Conservation (phyloP, 768 basidiomycete species). For the Sporobolomyces roseus region DNA sequence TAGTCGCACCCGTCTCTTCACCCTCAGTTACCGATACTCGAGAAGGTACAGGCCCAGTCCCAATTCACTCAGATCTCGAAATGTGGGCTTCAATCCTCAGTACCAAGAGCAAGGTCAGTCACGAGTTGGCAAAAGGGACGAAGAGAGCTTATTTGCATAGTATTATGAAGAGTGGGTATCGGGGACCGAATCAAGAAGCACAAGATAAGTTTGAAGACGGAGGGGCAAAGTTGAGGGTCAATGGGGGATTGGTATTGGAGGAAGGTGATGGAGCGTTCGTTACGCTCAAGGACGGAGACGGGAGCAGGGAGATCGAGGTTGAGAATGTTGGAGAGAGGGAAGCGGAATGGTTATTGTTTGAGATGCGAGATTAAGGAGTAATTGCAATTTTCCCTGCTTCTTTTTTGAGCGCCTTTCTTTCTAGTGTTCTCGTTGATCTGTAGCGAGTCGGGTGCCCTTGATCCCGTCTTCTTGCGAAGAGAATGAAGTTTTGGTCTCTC, state of each 20-base stretch:
- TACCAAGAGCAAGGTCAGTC: conserved; percentile 57
- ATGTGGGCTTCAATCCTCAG: too few relatives aligned
- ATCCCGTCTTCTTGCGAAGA: too few relatives aligned
- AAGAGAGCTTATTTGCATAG: conserved; percentile 79
- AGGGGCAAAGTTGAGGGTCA: conserved; percentile 62
- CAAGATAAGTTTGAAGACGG: conserved; percentile 49
- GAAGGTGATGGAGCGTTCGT: conserved; percentile 90
- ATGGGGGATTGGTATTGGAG: conserved; percentile 57
- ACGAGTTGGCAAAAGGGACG: conserved; percentile 51
- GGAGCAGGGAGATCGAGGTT: conserved; percentile 45
- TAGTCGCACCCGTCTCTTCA: conserved; percentile 70
- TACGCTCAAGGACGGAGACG: conserved; percentile 50
- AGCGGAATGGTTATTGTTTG: conserved; percentile 76
- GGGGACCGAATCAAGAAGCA: conserved; percentile 52
- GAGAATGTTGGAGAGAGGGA: conserved; percentile 62
- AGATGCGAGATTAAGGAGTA: conserved; percentile 51
- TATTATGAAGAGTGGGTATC: conserved; percentile 75
- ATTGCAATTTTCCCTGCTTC: too few relatives aligned
- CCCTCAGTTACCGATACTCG: too few relatives aligned
- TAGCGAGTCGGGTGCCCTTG: too few relatives aligned
- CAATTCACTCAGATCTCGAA: conserved; percentile 67
- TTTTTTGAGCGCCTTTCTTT: too few relatives aligned
- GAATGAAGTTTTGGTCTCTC: too few relatives aligned
- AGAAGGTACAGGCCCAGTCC: too few relatives aligned
- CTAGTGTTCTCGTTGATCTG: too few relatives aligned